Evolutionary conservation across 495 filamentous ascomycete species (phyloP), one percentile per base, ranked within the genome.

Genomic region (Podospora comata): DNA sequence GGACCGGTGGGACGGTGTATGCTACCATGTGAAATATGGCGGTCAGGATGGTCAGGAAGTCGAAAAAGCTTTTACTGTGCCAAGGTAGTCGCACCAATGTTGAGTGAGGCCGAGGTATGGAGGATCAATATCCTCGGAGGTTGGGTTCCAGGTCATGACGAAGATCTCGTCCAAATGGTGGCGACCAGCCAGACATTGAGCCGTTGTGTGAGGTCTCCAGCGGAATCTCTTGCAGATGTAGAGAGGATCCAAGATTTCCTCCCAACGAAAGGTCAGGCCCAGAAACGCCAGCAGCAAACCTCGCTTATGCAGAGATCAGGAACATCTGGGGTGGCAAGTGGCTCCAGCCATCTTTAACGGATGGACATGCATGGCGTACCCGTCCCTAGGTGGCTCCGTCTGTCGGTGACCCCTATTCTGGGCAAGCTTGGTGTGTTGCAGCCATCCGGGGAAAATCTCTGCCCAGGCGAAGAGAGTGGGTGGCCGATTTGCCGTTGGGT

Each of bases 241-340:
- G 9, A 9, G 0, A 59, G 13, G 3, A 59, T 5, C 19, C 5
- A 59, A 4, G 0, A n/a, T 61, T 26, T 30, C 15, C 13, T 28
- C n/a, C 30, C 61, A 26, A 58, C 55, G 18, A 2, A 5, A 20
- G 23, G 7, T 58, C 55, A 6, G 55, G 19, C 26, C 59, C 28
- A 34, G 30, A 48, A 34, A 20, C 19, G 20, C 26, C 30, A 48
- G 32, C 20, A 63, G 34, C 34, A 19, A 19, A 32, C 4, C 34
- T 63, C 61, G 61, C 61, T 63, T 44, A 63, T 63, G 61, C 61
- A 63, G 18, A 63, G 15, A 39, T 48, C 27, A 63, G n/a, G 34
- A n/a, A 7, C n/a, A 9, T 58, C 11, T 23, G 18, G 55, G 55
- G n/a, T 58, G 55, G 16, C 30, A 20, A 61, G 59, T 30, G 27